Evolutionary conservation across 2,329 filamentous ascomycete genomes (phyloP), one percentile per base, ranked within the genome.

Genomic region (Sclerotinia nivalis): DNA sequence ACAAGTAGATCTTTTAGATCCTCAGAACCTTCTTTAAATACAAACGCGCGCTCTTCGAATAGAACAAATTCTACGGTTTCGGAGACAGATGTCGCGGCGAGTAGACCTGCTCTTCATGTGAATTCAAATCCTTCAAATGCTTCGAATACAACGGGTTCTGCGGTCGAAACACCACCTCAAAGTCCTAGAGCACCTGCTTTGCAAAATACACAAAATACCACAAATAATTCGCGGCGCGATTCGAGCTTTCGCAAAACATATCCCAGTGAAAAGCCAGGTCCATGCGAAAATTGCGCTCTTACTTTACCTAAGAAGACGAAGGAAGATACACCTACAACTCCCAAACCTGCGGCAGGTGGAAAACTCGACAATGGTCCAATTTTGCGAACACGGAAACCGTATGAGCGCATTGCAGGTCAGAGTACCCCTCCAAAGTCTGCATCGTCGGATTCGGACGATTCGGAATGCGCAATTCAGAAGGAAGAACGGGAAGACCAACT

Each of bases 231-330:
- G 22, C 83, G 85, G 47, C 83, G 84, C 70, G 87, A 89, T 71
- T 87, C 87, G 34, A 86, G 84, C 76, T 90, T 89, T 74, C 83
- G 84, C 70, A 84, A 85, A 75, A 90, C 88, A 0, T 90, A 90
- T 74, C 87, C 89, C 71, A 86, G 85, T n/a, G 87, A 88, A 37
- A 89, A 86, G 56, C 87, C 85, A 77, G 85, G 86, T 70, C 87
- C 88, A 31, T 91, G 89, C 77, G 87, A 89, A 72, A 91, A 90
- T 78, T 91, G 89, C 77, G 88, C 88, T 70, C 84, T 91, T 75
- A 91, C 88, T 0, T 79, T 91, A 10, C 89, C 89, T 0, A 83
- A 83, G 74, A 81, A 82, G 62, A 77, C 79, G 31, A 78, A 78
- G 67, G 79, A 80, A 18, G 71, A 73, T 43, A 31, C 71, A 5